Evolutionary conservation across 164 flowering plant species (phyloP).

Genomic region (Magnolia changhungtana): DNA sequence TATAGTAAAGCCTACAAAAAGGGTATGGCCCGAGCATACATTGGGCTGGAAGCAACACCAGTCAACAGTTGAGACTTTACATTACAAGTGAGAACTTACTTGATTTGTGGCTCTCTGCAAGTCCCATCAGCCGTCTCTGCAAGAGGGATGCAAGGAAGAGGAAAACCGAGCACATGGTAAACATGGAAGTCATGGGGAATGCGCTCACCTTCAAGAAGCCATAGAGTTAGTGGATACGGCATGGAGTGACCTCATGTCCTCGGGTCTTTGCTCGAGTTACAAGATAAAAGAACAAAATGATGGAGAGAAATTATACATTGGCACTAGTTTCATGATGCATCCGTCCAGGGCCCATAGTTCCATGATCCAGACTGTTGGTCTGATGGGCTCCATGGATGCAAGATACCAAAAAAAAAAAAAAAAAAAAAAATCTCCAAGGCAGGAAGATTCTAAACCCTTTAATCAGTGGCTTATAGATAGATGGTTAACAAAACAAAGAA

Average conservation of each 20-base stretch:
- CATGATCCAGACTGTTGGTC: not conserved
- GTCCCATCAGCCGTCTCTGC: constrained; percentile 76
- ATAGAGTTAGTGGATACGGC: not conserved
- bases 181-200: constrained; percentile 93
- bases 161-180: constrained; percentile 95
- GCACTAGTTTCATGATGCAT: not conserved
- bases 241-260: not conserved
- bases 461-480: not conserved
- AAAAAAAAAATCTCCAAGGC: not conserved
- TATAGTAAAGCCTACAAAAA: not conserved
- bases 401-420: no score
- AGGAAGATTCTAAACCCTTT: not conserved
- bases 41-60: not conserved
- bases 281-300: not conserved
- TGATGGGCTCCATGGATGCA: not conserved
- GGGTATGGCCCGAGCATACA: not conserved
- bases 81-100: constrained; percentile 28
- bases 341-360: not conserved
- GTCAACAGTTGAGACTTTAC: not conserved
- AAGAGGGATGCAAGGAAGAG: constrained; percentile 73
- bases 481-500: not conserved
- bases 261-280: not conserved
- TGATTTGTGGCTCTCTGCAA: constrained; percentile 57
- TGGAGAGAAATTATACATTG: not conserved
- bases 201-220: constrained; percentile 64